Percentiles rank a stretch among this genome's conserved stretches.
Conservation (phyloP, 1,284 basidiomycete genomes). For the Ustilago xerochloae region DNA sequence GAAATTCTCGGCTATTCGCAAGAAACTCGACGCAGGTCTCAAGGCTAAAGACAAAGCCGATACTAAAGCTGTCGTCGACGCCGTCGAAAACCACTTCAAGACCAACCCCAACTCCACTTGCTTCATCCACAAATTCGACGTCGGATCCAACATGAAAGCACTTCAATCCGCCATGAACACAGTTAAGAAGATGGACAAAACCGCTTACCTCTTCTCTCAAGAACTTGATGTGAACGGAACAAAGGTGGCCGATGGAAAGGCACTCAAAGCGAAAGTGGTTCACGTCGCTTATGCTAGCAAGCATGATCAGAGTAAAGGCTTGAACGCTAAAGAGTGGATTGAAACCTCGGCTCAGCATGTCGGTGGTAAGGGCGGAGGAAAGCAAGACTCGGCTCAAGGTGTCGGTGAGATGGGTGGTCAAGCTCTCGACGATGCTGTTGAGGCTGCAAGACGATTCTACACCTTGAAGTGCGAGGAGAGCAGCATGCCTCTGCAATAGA, state of each 20-base stretch:
- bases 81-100: conserved; percentile 78
- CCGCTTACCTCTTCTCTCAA: conserved; percentile 87
- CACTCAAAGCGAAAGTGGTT: conserved; percentile 77
- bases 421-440: conserved; percentile 60
- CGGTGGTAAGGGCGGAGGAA: conserved; percentile 64
- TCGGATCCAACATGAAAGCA: conserved; percentile 69
- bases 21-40: conserved; percentile 83
- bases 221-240: conserved; percentile 70
- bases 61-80: conserved; percentile 83
- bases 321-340: conserved; percentile 64
- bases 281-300: conserved; percentile 86
- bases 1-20: conserved; percentile 77
- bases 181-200: conserved; percentile 82
- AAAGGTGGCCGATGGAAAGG: conserved; percentile 52
- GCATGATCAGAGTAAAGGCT: conserved; percentile 50
- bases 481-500: conserved; percentile 30
- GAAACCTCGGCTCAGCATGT: conserved; percentile 56
- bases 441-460: conserved; percentile 43
- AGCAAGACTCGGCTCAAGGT: conserved; percentile 63
- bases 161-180: conserved; percentile 80
- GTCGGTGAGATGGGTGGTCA: conserved; percentile 60
- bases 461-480: conserved; percentile 38
- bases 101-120: conserved; percentile 78
- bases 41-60: conserved; percentile 84
- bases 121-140: conserved; percentile 78